A percentile compares a stretch with the other conserved stretches of the same genome.
These are phyloP conservation scores for Parietichytrium sp. DNA, from an alignment of 108 stramenopile species.

Conservation along the genomic window DNA sequence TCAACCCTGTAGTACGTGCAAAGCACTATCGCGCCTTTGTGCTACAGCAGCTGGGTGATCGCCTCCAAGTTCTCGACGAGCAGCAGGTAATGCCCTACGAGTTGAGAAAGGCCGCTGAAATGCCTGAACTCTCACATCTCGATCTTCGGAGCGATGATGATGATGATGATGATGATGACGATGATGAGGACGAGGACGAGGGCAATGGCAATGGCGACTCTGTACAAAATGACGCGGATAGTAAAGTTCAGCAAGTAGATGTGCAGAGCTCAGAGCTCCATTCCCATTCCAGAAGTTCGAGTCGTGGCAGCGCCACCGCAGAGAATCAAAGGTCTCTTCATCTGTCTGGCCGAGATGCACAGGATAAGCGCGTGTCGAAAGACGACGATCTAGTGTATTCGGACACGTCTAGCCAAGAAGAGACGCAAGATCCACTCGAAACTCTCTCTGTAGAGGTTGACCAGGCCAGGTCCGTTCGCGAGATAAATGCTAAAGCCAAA, in stretches of 20 bases:
- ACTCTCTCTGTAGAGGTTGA: no score
- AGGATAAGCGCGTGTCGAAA: no score
- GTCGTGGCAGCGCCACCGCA: no score
- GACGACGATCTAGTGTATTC: no score
- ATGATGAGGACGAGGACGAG: neutral
- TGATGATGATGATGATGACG: slow-evolving; percentile 4
- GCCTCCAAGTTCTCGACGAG: neutral
- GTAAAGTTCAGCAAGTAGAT: neutral
- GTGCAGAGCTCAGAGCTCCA: no score
- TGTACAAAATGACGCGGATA: neutral
- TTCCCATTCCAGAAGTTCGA: no score
- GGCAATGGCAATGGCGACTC: neutral
- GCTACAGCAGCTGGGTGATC: neutral
- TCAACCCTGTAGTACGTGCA: slow-evolving; percentile 10
- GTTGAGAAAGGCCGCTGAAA: neutral
- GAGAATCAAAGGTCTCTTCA: no score
- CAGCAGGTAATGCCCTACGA: neutral
- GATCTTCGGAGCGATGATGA: neutral
- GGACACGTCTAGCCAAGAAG: no score
- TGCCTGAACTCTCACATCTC: neutral
- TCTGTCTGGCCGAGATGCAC: no score
- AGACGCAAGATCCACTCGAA: no score
- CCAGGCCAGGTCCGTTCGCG: no score
- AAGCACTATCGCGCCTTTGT: slow-evolving; percentile 13
- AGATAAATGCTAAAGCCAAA: no score